phyloP scores from a whole-genome alignment of 2,329 filamentous ascomycete species.

The Aspergillus flavus region DNA sequence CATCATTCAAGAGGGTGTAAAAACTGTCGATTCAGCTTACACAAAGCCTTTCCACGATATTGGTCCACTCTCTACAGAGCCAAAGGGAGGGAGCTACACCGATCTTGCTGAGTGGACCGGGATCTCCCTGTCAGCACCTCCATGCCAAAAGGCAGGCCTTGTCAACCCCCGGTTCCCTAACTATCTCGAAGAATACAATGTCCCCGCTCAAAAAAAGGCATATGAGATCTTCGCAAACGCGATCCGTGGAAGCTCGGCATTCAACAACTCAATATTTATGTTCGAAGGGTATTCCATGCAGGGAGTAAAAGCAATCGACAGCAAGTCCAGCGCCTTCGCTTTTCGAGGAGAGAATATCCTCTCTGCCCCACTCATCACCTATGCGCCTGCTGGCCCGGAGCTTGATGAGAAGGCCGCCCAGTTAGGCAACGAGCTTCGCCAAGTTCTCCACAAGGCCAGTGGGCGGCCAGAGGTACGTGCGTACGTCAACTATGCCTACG shows the following conservation, averaged over 20 bases:
- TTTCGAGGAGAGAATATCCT: constrained; percentile 51
- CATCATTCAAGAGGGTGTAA: constrained; percentile 39
- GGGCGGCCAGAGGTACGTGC: constrained; percentile 24
- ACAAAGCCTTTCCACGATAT: constrained; percentile 49
- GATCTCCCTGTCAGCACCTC: constrained; percentile 38
- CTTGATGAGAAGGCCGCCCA: constrained; percentile 27
- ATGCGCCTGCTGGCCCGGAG: constrained; percentile 25
- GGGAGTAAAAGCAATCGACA: constrained; percentile 45
- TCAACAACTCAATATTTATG: constrained; percentile 53
- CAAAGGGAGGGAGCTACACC: constrained; percentile 45
- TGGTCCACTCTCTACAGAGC: constrained; percentile 38
- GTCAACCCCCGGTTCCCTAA: constrained; percentile 50
- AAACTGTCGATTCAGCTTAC: constrained; percentile 44
- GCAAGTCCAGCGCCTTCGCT: constrained; percentile 48
- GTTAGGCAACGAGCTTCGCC: constrained; percentile 34
- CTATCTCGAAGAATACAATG: constrained; percentile 46
- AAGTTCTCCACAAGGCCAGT: constrained; percentile 27
- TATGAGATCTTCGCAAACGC: constrained; percentile 43
- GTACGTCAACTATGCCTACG: constrained; percentile 38
- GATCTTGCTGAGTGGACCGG: constrained; percentile 51
- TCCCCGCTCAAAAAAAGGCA: constrained; percentile 37
- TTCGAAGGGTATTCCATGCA: constrained; percentile 58
- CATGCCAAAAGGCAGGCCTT: constrained; percentile 47
- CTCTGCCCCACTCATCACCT: constrained; percentile 34
- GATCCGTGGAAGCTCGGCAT: constrained; percentile 32